Evolutionary conservation across 1,284 basidiomycete genomes (phyloP).

Genomic region (Apiotrichum akiyoshidainum): DNA sequence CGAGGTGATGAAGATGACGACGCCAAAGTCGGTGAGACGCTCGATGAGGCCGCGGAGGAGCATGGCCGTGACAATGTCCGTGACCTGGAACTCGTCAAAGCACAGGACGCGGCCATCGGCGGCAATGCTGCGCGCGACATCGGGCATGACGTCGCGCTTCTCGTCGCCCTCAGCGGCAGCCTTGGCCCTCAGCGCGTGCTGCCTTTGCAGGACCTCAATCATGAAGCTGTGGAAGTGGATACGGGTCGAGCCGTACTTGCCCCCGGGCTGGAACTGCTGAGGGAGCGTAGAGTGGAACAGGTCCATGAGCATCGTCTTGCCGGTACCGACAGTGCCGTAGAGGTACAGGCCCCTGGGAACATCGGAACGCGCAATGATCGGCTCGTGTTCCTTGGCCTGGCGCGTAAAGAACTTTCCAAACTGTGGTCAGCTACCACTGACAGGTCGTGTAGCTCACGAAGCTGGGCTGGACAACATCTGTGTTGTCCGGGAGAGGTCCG

Average conservation of each 20-base stretch:
- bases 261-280: constrained; percentile 56
- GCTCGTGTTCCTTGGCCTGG: constrained; percentile 46
- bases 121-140: constrained; percentile 85
- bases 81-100: constrained; percentile 99
- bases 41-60: constrained; percentile 87
- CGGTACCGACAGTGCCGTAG: constrained; percentile 96
- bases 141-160: constrained; percentile 68
- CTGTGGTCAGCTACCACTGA: constrained; percentile 33
- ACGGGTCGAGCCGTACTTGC: constrained; percentile 62
- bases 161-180: constrained; percentile 57
- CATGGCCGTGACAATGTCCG: constrained; percentile 99
- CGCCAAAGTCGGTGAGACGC: constrained; percentile 77
- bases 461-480: constrained; percentile 37
- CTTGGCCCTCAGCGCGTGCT: constrained; percentile 62
- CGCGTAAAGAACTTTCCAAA: constrained; percentile 63
- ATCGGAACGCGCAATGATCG: constrained; percentile 48
- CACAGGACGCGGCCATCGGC: constrained; percentile 81
- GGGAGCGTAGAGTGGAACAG: constrained; percentile 90
- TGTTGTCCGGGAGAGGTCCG: constrained; percentile 58
- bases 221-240: constrained; percentile 99
- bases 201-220: constrained; percentile 93
- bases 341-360: constrained; percentile 89
- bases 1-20: constrained; percentile 92
- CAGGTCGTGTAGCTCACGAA: constrained; percentile 24
- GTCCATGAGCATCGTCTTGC: constrained; percentile 98